phyloP scores from a whole-genome alignment of 768 basidiomycete genomes.

The Naematelia aurantialba region DNA sequence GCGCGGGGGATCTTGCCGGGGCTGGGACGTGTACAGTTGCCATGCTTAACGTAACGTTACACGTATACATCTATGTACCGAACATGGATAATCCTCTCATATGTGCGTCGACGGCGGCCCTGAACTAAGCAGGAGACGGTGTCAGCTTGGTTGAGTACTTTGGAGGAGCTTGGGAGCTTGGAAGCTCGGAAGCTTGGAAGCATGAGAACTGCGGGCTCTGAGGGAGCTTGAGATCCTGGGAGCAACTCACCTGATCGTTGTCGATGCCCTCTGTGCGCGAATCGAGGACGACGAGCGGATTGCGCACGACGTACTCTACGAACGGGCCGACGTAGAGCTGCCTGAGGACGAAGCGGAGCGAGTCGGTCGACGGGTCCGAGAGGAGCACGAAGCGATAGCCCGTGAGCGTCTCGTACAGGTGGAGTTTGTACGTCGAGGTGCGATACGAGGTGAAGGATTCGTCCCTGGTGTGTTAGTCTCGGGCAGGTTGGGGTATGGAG shows the following conservation, averaged over 20 bases:
- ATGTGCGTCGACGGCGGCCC: slow-evolving; percentile 48
- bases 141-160: background rate
- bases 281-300: slow-evolving; percentile 81
- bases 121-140: slow-evolving; percentile 39
- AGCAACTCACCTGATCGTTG: slow-evolving; percentile 64
- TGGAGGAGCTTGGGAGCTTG: too few relatives aligned
- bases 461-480: slow-evolving; percentile 60
- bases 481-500: background rate
- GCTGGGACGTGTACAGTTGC: too few relatives aligned
- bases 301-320: slow-evolving; percentile 86
- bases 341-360: slow-evolving; percentile 73
- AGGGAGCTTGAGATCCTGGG: too few relatives aligned
- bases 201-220: too few relatives aligned
- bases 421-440: slow-evolving; percentile 88
- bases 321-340: slow-evolving; percentile 92
- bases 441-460: slow-evolving; percentile 86
- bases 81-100: slow-evolving; percentile 49
- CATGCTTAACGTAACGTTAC: slow-evolving; percentile 6
- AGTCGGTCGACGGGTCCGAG: slow-evolving; percentile 78
- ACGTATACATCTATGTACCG: slow-evolving; percentile 21
- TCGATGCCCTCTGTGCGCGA: slow-evolving; percentile 80
- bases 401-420: slow-evolving; percentile 84
- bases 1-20: too few relatives aligned
- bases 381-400: slow-evolving; percentile 95
- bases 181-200: too few relatives aligned